These are phyloP conservation scores for Syzygium aromaticum DNA, from an alignment of 345 rosid genomes.

Conservation along the genomic window DNA sequence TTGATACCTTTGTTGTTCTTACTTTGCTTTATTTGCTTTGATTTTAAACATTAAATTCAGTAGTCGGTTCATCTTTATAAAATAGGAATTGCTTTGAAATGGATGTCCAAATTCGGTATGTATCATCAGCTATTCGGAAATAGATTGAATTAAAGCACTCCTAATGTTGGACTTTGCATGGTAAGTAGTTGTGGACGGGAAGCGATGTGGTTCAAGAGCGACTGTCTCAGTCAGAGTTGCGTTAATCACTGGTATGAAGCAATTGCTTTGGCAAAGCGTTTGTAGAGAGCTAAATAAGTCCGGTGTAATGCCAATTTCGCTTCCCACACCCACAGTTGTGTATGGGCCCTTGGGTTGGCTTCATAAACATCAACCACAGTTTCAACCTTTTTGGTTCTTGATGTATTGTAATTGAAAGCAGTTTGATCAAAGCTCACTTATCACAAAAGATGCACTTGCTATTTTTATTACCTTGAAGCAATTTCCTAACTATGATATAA, in stretches of 20 bases:
- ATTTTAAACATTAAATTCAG: too few species aligned
- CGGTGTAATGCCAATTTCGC: too few species aligned
- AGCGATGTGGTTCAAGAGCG: not conserved
- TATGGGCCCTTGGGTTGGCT: too few species aligned
- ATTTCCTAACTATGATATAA: not conserved
- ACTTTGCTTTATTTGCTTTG: too few species aligned
- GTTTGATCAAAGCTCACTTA: not conserved
- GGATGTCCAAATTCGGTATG: not conserved
- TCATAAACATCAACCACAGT: too few species aligned
- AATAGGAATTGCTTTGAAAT: not conserved
- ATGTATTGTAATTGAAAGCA: not conserved
- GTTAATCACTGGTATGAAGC: not conserved
- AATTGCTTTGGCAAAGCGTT: not conserved
- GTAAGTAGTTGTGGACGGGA: not conserved
- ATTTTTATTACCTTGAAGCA: not conserved
- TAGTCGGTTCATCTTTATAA: not conserved
- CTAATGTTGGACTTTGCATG: not conserved
- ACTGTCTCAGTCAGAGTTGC: not conserved
- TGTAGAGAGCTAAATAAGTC: too few species aligned
- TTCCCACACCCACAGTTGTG: too few species aligned
- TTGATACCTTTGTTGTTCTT: too few species aligned
- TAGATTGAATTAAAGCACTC: not conserved
- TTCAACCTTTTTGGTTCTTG: not conserved
- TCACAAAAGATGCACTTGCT: too few species aligned
- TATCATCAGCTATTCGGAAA: not conserved